Conservation (phyloP, 116 monocot species). For the Zostera marina region DNA sequence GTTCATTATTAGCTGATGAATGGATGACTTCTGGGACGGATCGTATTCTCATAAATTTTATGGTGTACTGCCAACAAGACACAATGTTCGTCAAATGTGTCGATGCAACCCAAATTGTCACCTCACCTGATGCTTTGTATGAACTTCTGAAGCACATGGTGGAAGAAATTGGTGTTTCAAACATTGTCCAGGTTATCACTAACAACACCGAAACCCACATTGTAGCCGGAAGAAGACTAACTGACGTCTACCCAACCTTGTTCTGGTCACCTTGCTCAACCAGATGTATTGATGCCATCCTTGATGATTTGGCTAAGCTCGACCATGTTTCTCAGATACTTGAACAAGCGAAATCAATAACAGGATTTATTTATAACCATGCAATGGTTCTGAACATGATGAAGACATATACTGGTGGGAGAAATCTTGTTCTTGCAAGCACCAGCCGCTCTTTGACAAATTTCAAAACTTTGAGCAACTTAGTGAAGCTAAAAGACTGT, state of each 20-base stretch:
- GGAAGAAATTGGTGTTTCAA: conserved; percentile 66
- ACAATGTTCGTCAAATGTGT: conserved; percentile 64
- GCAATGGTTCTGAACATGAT: conserved; percentile 47
- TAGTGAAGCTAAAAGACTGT: conserved; percentile 45
- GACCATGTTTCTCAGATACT: conserved; percentile 35
- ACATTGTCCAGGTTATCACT: conserved; percentile 84
- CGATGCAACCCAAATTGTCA: conserved; percentile 57
- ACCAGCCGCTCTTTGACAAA: conserved; percentile 35
- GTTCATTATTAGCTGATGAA: conserved; percentile 85
- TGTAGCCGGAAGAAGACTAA: conserved; percentile 51
- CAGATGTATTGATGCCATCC: conserved; percentile 56
- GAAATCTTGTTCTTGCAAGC: conserved; percentile 44
- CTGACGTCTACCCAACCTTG: conserved; percentile 62
- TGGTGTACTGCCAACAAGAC: conserved; percentile 83
- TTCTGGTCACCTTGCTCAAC: conserved; percentile 87
- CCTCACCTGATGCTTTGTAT: conserved; percentile 54
- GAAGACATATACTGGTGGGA: conserved; percentile 55
- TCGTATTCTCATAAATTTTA: conserved; percentile 64
- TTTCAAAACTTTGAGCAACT: conserved; percentile 51
- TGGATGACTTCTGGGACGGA: conserved; percentile 34
- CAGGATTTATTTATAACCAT: conserved; percentile 61
- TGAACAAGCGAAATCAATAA: conserved; percentile 61
- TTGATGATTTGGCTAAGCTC: conserved; percentile 62
- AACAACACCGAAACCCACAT: conserved; percentile 47
- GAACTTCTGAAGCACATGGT: conserved; percentile 67